Evolutionary conservation across 2,329 filamentous ascomycete species (phyloP).

Genomic region (Talaromyces sp.): DNA sequence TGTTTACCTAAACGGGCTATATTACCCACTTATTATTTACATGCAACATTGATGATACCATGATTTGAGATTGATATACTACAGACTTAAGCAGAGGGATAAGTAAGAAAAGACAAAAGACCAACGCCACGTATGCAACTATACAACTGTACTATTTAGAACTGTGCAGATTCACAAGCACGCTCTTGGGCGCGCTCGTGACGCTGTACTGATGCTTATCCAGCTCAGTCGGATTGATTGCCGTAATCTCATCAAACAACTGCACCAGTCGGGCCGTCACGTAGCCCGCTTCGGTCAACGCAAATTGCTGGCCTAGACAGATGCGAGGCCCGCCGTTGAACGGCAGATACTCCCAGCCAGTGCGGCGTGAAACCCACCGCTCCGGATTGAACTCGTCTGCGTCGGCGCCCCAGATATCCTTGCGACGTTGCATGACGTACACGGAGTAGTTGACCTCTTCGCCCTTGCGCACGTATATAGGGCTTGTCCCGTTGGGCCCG

Average conservation of each 20-base stretch:
- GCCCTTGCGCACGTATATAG: constrained; percentile 63
- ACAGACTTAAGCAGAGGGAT: not conserved
- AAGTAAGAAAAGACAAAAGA: not conserved
- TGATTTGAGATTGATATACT: not conserved
- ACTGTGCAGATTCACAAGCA: constrained; percentile 1
- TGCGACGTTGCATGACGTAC: constrained; percentile 68
- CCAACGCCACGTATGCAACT: not conserved
- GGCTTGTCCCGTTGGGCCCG: constrained; percentile 38
- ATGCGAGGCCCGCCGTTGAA: constrained; percentile 25
- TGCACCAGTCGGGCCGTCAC: constrained; percentile 6
- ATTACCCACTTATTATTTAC: not conserved
- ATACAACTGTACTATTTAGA: not conserved
- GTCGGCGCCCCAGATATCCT: constrained; percentile 45
- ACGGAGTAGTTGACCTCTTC: constrained; percentile 63
- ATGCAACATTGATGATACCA: not conserved
- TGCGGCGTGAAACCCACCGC: constrained; percentile 41
- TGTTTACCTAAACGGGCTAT: not conserved
- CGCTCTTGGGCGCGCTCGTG: constrained; percentile 2
- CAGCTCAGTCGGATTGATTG: not conserved
- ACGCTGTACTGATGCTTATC: constrained; percentile 3
- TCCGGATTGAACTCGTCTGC: constrained; percentile 46
- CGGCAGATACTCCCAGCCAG: constrained; percentile 38
- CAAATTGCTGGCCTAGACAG: constrained; percentile 19
- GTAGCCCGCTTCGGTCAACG: constrained; percentile 5
- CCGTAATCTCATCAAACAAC: constrained; percentile 3